These are phyloP conservation scores for Lachnellula suecica DNA, from an alignment of 2,329 filamentous ascomycete genomes.

Conservation along the genomic window DNA sequence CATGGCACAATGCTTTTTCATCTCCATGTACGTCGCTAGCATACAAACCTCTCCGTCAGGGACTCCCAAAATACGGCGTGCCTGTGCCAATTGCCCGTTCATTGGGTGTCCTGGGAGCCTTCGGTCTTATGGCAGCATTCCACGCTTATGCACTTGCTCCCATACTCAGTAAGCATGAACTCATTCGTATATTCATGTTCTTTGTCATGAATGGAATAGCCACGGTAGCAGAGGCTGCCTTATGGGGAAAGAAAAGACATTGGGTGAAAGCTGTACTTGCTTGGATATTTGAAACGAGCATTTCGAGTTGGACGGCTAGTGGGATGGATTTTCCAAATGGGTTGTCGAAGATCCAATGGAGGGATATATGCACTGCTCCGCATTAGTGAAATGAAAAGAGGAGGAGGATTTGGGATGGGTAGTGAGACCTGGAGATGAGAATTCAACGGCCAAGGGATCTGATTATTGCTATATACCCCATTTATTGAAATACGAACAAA, in stretches of 20 bases:
- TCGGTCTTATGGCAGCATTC: conserved; percentile 39
- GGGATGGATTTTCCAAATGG: conserved; percentile 35
- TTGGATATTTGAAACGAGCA: conserved; percentile 34
- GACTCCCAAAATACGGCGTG: conserved; percentile 32
- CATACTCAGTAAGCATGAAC: conserved; percentile 32
- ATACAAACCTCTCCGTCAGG: conserved; percentile 36
- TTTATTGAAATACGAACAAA: too few species aligned
- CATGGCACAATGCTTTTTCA: conserved; percentile 42
- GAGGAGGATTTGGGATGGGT: not conserved
- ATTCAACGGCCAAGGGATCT: not conserved
- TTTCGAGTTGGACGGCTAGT: conserved; percentile 36
- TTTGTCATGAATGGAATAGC: conserved; percentile 40
- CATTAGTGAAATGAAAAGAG: not conserved
- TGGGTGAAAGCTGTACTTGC: conserved; percentile 33
- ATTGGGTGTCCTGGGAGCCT: conserved; percentile 37
- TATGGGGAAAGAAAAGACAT: conserved; percentile 37
- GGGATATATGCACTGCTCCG: conserved; percentile 26
- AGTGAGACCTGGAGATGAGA: not conserved
- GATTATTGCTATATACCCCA: not conserved
- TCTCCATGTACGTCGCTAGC: conserved; percentile 39
- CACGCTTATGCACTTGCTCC: conserved; percentile 39
- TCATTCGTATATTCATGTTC: conserved; percentile 36
- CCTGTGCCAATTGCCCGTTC: conserved; percentile 34
- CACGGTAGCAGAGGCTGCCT: conserved; percentile 31
- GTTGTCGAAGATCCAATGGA: conserved; percentile 32